Conservation (phyloP, 2,329 filamentous ascomycete species). For the Neonectria magnoliae region DNA sequence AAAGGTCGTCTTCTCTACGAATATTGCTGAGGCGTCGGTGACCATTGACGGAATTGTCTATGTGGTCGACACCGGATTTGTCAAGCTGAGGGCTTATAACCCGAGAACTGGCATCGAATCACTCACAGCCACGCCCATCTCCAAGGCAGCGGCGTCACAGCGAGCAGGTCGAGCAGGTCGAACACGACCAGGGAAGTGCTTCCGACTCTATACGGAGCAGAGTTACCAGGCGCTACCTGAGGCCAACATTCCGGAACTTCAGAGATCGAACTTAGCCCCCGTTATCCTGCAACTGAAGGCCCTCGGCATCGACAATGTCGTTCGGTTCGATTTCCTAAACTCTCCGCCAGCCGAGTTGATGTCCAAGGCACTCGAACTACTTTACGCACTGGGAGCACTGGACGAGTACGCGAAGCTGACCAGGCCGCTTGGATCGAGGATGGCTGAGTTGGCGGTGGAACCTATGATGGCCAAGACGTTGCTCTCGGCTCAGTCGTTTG, state of each 20-base stretch:
- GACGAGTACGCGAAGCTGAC: constrained; percentile 93
- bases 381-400: constrained; percentile 86
- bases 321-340: constrained; percentile 89
- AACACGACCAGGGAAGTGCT: constrained; percentile 92
- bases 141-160: constrained; percentile 92
- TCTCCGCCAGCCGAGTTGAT: constrained; percentile 87
- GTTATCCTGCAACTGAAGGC: constrained; percentile 93
- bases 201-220: constrained; percentile 86
- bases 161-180: constrained; percentile 89
- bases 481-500: constrained; percentile 77
- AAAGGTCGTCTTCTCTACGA: constrained; percentile 93
- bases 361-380: constrained; percentile 84
- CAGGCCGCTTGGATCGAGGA: constrained; percentile 83
- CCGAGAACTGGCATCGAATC: constrained; percentile 88
- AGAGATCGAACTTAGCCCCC: constrained; percentile 89
- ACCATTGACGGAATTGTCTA: constrained; percentile 93
- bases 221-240: constrained; percentile 73
- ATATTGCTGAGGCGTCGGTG: constrained; percentile 95
- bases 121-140: constrained; percentile 82
- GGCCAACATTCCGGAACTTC: constrained; percentile 87
- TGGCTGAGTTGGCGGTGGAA: constrained; percentile 93
- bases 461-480: constrained; percentile 96
- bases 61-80: constrained; percentile 90
- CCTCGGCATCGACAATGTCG: constrained; percentile 92
- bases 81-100: constrained; percentile 88